These are phyloP conservation scores for Leishmania gerbilli DNA, from an alignment of 208 protist genomes.

Conservation along the genomic window DNA sequence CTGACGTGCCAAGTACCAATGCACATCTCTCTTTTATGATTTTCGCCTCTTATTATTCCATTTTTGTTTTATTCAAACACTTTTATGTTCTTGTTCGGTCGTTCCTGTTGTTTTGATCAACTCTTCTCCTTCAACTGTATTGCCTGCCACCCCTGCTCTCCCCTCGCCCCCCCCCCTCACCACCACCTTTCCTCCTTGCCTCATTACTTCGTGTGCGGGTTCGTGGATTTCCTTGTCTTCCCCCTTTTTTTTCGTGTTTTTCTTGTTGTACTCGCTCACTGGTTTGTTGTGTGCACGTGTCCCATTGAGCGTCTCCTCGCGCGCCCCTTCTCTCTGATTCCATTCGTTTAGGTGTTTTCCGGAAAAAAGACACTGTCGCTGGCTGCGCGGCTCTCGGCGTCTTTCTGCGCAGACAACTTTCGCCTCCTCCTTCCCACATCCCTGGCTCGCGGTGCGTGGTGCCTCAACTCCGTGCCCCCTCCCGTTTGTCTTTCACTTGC, in stretches of 20 bases:
- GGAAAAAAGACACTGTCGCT: not conserved
- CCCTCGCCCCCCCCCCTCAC: not conserved
- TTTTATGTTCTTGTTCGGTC: too few species aligned
- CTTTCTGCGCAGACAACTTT: not conserved
- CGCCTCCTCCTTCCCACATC: too few species aligned
- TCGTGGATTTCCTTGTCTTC: not conserved
- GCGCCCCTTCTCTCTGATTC: not conserved
- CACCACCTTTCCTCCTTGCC: not conserved
- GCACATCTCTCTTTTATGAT: not conserved
- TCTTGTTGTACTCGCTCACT: too few species aligned
- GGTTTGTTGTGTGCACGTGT: not conserved
- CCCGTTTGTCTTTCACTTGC: not conserved
- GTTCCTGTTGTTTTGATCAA: too few species aligned
- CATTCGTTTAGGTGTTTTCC: not conserved
- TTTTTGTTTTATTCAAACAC: not conserved
- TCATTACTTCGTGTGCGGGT: not conserved
- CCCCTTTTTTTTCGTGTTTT: not conserved
- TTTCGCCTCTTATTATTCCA: not conserved
- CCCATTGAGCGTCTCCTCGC: not conserved
- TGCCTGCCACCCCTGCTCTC: not conserved
- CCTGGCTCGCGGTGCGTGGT: too few species aligned
- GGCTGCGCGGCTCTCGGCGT: not conserved
- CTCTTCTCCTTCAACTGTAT: not conserved
- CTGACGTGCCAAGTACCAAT: too few species aligned
- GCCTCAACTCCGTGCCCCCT: not conserved